A percentile compares a stretch with the other conserved stretches of the same genome.
Conservation (phyloP, 805 yeast genomes). For the Yarrowia yakushimensis region DNA sequence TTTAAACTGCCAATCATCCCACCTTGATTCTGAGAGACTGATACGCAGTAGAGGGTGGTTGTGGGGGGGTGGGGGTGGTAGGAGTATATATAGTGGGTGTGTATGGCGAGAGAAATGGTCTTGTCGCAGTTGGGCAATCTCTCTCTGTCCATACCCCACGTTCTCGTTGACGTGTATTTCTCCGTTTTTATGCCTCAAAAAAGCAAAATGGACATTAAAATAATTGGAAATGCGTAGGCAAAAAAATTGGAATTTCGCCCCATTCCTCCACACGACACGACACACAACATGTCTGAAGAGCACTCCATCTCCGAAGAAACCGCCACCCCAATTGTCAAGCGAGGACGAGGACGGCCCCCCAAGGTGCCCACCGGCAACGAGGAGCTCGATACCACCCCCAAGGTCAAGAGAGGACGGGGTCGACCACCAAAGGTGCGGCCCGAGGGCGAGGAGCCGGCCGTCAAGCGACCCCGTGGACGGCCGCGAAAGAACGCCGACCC, state of each 20-base stretch:
- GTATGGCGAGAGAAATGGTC: too few relatives aligned
- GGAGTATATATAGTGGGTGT: too few relatives aligned
- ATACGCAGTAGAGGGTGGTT: too few relatives aligned
- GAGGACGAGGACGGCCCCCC: constrained; percentile 16
- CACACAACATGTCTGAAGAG: constrained; percentile 6
- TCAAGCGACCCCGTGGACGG: constrained; percentile 13
- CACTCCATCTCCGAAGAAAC: not conserved
- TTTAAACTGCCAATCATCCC: too few relatives aligned
- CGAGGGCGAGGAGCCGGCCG: constrained; percentile 10
- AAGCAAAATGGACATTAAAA: constrained; percentile 13
- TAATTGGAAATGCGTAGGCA: not conserved
- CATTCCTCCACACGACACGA: not conserved
- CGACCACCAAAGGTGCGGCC: constrained; percentile 20
- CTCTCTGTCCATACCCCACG: not conserved
- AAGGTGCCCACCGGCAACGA: constrained; percentile 8
- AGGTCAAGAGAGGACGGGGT: constrained; percentile 22
- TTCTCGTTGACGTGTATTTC: not conserved
- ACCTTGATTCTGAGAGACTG: too few relatives aligned
- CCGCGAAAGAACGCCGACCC: constrained; percentile 15
- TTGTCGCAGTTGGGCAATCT: too few relatives aligned
- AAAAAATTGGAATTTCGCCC: not conserved
- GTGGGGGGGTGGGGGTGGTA: too few relatives aligned
- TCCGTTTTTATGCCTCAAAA: constrained; percentile 20
- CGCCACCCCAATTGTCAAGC: not conserved
- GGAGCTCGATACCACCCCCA: not conserved